A percentile compares a stretch with the other conserved stretches of the same genome.
Evolutionary conservation across 2,329 filamentous ascomycete genomes (phyloP).

Genomic region (Colletotrichum neosansevieriae): DNA sequence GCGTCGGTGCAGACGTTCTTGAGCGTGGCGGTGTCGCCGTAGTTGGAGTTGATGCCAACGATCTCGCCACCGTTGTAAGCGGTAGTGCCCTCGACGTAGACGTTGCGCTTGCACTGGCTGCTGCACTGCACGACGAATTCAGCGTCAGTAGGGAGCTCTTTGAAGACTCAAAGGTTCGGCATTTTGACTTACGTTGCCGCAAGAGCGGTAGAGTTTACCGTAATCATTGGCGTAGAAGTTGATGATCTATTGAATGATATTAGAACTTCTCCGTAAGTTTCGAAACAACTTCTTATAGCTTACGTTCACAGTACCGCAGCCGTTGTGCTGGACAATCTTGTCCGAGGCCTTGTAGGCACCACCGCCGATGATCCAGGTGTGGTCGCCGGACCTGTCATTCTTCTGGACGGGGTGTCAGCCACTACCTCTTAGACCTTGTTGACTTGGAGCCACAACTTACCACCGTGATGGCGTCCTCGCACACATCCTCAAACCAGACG

Average conservation of each 20-base stretch:
- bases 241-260: slow-evolving; percentile 40
- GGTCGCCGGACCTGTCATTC: slow-evolving; percentile 35
- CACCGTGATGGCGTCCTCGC: slow-evolving; percentile 44
- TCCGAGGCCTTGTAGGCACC: slow-evolving; percentile 58
- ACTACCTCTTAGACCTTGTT: slow-evolving; percentile 57
- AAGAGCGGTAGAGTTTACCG: slow-evolving; percentile 55
- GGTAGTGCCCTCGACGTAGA: slow-evolving; percentile 54
- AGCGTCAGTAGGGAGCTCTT: no score
- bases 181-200: slow-evolving; percentile 31
- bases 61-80: slow-evolving; percentile 54
- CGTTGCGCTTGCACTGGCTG: slow-evolving; percentile 54
- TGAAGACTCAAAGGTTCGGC: slow-evolving; percentile 47
- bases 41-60: slow-evolving; percentile 57
- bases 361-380: slow-evolving; percentile 49
- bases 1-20: slow-evolving; percentile 45
- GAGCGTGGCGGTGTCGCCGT: slow-evolving; percentile 49
- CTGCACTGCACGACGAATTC: slow-evolving; percentile 19
- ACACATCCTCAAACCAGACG: slow-evolving; percentile 47
- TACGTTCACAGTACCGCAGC: slow-evolving; percentile 55
- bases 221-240: slow-evolving; percentile 60
- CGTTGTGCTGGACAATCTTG: slow-evolving; percentile 63
- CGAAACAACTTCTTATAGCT: no score
- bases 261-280: no score
- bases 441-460: slow-evolving; percentile 53
- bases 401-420: slow-evolving; percentile 53